Evolutionary conservation across 2,329 filamentous ascomycete species (phyloP), one percentile per base, ranked within the genome.

Genomic region (Mariannaea elegans): DNA sequence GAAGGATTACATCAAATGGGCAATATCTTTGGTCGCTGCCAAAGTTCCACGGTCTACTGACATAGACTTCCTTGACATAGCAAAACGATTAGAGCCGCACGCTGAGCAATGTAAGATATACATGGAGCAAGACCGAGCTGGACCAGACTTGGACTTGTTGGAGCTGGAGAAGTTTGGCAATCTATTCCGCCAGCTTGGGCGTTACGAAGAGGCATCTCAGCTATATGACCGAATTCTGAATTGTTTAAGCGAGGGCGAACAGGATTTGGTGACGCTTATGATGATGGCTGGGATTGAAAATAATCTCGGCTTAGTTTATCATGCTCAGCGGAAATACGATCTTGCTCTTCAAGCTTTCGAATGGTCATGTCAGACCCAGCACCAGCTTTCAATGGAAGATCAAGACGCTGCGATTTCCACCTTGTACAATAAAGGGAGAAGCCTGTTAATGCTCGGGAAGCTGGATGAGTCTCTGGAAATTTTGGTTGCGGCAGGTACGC

Each of bases 261-360:
- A n/a, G n/a, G n/a, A n/a, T n/a, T n/a, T n/a, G 24, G 4, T n/a
- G 14, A 44, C n/a, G 18, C 49, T 8, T 36, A 52, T 14, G 32
- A 52, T 52, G 49, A 7, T 52, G 24, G 38, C 38, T 18, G 49
- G 49, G 23, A 52, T 52, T 14, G 38, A 52, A 21, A 52, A 52
- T 24, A 52, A 52, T 7, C 41, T 52, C 16, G 49, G 49, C 10
- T 23, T 52, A 3, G 27, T 52, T 8, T 21, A 42, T 16, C 49
- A 52, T 32, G 36, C 49, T 6, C 49, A 52, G 9, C 24, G 49
- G 19, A 21, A 18, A 18, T 52, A 52, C 13, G 16, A 52, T 24
- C 38, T 32, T 6, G 49, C 49, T 9, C 38, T 52, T 8, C 24
- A 12, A 10, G 16, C 27, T 14, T 41, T 42, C n/a, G 27, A 52